Evolutionary conservation across 2,329 filamentous ascomycete species (phyloP).

Genomic region (Didymella pomorum): DNA sequence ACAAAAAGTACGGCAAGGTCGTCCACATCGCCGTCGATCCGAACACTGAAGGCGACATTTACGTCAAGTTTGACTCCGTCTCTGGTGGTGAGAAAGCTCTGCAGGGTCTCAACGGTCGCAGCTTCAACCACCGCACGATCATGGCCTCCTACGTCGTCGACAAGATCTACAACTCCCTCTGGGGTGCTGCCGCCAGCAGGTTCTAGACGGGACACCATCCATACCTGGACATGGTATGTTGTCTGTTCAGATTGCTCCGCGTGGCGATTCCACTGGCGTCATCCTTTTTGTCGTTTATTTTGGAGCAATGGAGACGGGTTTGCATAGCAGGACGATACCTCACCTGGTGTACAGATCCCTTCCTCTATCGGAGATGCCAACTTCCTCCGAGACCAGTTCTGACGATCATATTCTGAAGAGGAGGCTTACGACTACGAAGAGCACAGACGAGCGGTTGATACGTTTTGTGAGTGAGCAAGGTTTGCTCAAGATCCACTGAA

Average conservation of each 20-base stretch:
- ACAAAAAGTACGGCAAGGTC: conserved; percentile 94
- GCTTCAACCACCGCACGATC: conserved; percentile 92
- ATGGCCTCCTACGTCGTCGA: conserved; percentile 96
- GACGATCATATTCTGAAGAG: neutral
- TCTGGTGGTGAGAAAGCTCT: conserved; percentile 96
- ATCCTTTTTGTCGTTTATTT: conserved; percentile 4
- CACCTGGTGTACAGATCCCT: conserved; percentile 15
- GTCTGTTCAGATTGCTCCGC: conserved; percentile 14
- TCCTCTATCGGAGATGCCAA: neutral
- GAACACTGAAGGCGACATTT: conserved; percentile 94
- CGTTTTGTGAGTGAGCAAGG: conserved; percentile 27
- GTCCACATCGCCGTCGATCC: conserved; percentile 96
- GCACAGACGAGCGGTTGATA: conserved; percentile 18
- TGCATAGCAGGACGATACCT: conserved; percentile 4
- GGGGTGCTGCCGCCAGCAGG: conserved; percentile 41
- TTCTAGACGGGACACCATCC: conserved; percentile 27
- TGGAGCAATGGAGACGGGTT: conserved; percentile 1
- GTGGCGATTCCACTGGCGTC: conserved; percentile 12
- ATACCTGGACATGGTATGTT: conserved; percentile 26
- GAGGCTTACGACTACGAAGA: neutral
- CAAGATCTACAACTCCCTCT: conserved; percentile 97
- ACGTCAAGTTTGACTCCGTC: conserved; percentile 97
- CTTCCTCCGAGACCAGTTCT: neutral
- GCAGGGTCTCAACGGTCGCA: conserved; percentile 95
- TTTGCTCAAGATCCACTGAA: conserved; percentile 29